Evolutionary conservation across 163 green algal genomes (phyloP), one percentile per base, ranked within the genome.

Genomic region (Botryococcus braunii): DNA sequence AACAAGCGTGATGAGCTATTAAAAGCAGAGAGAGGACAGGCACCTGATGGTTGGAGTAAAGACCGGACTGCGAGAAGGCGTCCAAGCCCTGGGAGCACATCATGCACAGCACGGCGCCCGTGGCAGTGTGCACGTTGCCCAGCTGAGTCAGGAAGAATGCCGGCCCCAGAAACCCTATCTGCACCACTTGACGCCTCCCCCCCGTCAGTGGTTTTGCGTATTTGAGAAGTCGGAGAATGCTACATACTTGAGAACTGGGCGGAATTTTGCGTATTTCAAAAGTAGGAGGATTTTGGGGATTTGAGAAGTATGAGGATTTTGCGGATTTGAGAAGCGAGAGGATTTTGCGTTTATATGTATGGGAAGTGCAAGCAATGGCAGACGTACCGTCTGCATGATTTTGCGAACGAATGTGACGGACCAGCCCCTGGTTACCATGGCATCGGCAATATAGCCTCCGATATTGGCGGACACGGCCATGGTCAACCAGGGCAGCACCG

Each of bases 41-140:
- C 13, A 78, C 75, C 75, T 95, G 86, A 68, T 99, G 94, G 80
- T 99, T 99, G 58, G 84, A 95, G 79, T 99, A 99, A 37, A 99
- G 85, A 11, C 94, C 94, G 5, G 86, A 92, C 71, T 96, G 88
- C 8, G 79, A 88, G 83, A 96, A 96, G 56, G 92, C 88, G 63
- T 97, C 92, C 47, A 92, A 80, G 5, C 92, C 92, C 70, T 96
- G 86, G 2, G 71, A 70, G 52, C 76, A 74, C 76, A 83, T 86
- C 72, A 91, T 90, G 80, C 82, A 92, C 0, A 62, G 43, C 37
- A 87, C 79, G 31, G 79, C 75, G 4, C 73, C 65, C 23, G 58
- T 49, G 0, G 75, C 58, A n/a, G 71, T 86, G 32, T 66, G 77
- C 29, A 95, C 83, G 29, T 69, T 71, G 48, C 79, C 68, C 46